A percentile compares a stretch with the other conserved stretches of the same genome.
phyloP scores from a whole-genome alignment of 371 early-diverging fungal genomes.

The Mortierella sp. region DNA sequence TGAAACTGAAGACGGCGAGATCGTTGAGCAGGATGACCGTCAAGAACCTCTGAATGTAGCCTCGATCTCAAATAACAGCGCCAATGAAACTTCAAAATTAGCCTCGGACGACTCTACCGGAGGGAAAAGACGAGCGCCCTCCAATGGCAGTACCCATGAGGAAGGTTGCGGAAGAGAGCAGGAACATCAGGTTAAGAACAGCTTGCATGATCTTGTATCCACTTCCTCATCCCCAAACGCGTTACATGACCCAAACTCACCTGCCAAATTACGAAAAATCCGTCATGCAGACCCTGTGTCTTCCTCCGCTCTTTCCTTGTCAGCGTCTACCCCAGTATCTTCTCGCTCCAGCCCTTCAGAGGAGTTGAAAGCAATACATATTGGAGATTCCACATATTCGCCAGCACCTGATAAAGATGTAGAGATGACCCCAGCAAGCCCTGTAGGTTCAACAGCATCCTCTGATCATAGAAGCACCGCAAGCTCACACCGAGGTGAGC shows the following conservation, averaged over 20 bases:
- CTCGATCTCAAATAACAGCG: neutral
- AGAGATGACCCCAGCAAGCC: slow-evolving; percentile 52
- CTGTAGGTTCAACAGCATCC: slow-evolving; percentile 34
- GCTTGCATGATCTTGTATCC: slow-evolving; percentile 39
- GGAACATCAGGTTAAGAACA: slow-evolving; percentile 55
- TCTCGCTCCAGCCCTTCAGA: slow-evolving; percentile 53
- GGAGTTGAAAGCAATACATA: slow-evolving; percentile 45
- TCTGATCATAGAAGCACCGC: slow-evolving; percentile 43
- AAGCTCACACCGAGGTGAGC: slow-evolving; percentile 27
- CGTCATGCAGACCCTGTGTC: slow-evolving; percentile 40
- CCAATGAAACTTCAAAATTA: neutral
- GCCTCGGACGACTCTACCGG: slow-evolving; percentile 14
- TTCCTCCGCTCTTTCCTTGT: slow-evolving; percentile 11
- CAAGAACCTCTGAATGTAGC: slow-evolving; percentile 14
- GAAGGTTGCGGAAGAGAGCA: slow-evolving; percentile 24
- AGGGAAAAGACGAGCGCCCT: slow-evolving; percentile 37
- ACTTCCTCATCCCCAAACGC: slow-evolving; percentile 32
- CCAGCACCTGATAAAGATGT: slow-evolving; percentile 26
- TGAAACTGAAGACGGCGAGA: slow-evolving; percentile 59
- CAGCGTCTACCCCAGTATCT: slow-evolving; percentile 27
- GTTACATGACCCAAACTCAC: slow-evolving; percentile 47
- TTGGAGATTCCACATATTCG: slow-evolving; percentile 25
- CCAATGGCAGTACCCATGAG: slow-evolving; percentile 3
- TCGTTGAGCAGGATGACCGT: slow-evolving; percentile 42
- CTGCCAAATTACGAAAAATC: slow-evolving; percentile 55